Evolutionary conservation across 2,329 filamentous ascomycete genomes (phyloP), one percentile per base, ranked within the genome.

Genomic region (Microdochium paspali): DNA sequence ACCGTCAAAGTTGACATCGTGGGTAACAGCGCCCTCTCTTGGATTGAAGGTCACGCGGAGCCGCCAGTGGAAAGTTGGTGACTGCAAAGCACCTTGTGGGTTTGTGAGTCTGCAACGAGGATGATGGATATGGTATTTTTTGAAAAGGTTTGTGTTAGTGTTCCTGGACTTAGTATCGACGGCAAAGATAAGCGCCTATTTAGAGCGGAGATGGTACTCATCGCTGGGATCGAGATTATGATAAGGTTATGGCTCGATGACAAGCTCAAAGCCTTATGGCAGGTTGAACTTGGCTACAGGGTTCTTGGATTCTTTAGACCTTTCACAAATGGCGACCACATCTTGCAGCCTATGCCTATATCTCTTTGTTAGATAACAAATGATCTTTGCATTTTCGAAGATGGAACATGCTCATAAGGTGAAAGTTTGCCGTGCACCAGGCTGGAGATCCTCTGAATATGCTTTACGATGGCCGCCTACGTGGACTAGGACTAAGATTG

Each of bases 1-100:
- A 28, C 74, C 74, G 54, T 84, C 80, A 56, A 85, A 89, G 57
- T 73, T 73, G n/a, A 89, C 66, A 54, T 88, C 82, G 57, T 88
- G 82, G 3, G 89, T 68, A 3, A 85, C 82, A 7, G 80, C 76
- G 7, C 85, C 84, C 60, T 89, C 85, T 2, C 85, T 73, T 43
- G 78, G 74, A 60, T 83, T 87, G 67, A 85, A 87, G 31, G 77
- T 76, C 3, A 90, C 72, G 10, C 83, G 71, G 65, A 89, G 4
- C 62, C 61, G 15, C 64, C 64, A 1, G 64, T 67, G 2, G 64
- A 58, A 0, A 62, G 62, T 45, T 61, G 54, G 1, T 67, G 62
- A 25, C 67, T 54, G 10, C 62, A 61, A 23, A 67, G 47, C 9
- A 67, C 51, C 47, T 65, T 55, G 3, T 53, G 52, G 10, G 56